Evolutionary conservation across 2,329 filamentous ascomycete species (phyloP).

Genomic region (Ceratocystis ficicola): DNA sequence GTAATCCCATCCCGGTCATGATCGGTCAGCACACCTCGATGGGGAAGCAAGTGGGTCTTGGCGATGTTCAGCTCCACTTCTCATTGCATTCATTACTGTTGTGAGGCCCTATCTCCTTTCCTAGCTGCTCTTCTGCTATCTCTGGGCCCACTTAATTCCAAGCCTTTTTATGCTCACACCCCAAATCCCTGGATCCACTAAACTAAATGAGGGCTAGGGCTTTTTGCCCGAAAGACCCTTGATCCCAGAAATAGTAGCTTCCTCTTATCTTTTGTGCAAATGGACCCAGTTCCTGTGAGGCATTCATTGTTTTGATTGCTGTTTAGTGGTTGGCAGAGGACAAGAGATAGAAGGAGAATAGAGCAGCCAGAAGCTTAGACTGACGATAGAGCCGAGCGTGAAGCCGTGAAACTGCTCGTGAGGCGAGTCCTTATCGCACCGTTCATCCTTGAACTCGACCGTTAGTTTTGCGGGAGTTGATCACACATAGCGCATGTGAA

Average conservation of each 20-base stretch:
- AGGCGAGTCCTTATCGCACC: not conserved
- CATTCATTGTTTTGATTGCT: not conserved
- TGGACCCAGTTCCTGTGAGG: not conserved
- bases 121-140: not conserved
- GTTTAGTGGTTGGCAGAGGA: not conserved
- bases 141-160: not conserved
- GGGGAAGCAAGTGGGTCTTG: no score
- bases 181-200: not conserved
- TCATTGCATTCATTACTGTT: not conserved
- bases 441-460: constrained; percentile 9
- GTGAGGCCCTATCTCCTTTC: not conserved
- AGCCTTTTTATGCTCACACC: not conserved
- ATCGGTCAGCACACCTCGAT: not conserved
- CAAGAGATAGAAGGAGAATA: no score
- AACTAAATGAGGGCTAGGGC: constrained; percentile 9
- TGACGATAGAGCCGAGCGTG: not conserved
- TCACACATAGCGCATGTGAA: not conserved
- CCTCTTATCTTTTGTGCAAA: not conserved
- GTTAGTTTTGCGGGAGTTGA: not conserved
- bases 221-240: not conserved
- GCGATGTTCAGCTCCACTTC: not conserved
- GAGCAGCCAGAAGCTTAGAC: not conserved
- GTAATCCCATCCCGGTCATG: not conserved
- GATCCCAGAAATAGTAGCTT: constrained; percentile 7
- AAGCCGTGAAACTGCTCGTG: not conserved